Evolutionary conservation across 148 eudicot genomes (phyloP), one percentile per base, ranked within the genome.

Genomic region (Linanthus parryae): DNA sequence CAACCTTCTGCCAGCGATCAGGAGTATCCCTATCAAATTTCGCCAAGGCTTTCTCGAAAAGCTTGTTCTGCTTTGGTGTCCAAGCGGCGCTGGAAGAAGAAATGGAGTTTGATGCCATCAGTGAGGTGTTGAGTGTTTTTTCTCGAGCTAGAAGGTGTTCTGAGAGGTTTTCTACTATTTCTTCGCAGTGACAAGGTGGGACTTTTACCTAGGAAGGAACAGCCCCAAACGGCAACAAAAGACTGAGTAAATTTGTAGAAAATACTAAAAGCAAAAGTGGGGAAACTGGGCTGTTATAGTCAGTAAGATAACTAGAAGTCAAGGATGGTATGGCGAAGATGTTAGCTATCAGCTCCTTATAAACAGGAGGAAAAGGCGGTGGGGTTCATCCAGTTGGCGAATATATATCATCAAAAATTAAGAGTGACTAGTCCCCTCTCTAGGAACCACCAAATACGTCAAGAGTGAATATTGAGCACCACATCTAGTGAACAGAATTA

Each of bases 1-100:
- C 85, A 52, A 83, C 66, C 36, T 75, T 82, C 64, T 75, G 79
- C 89, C 89, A 83, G 23, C 82, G 74, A 57, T 83, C 85, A 35
- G 77, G 82, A 22, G 85, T 76, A 44, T 76, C 71, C 58, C 64
- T 66, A 14, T 79, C 85, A 50, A 67, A 79, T 16, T 33, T 9
- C 18, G 85, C 90, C 60, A 83, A 62, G 31, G 90, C 85, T 48
- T 76, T 65, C 38, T 83, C 90, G 23, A 83, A 83, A 12, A 57
- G 27, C 24, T 83, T 83, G 73, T 83, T 83, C 59, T 78, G 75
- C 72, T 65, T 68, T 2, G 80, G 14, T 46, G 85, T 83, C 90
- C 85, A 82, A 40, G 81, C 49, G 37, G 82, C 65, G 71, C 62
- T 61, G 25, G 75, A 69, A 4, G 77, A 74, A 51, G 71, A 52